Evolutionary conservation across 257 asterid species (phyloP).

Genomic region (Lycium ferocissimum): DNA sequence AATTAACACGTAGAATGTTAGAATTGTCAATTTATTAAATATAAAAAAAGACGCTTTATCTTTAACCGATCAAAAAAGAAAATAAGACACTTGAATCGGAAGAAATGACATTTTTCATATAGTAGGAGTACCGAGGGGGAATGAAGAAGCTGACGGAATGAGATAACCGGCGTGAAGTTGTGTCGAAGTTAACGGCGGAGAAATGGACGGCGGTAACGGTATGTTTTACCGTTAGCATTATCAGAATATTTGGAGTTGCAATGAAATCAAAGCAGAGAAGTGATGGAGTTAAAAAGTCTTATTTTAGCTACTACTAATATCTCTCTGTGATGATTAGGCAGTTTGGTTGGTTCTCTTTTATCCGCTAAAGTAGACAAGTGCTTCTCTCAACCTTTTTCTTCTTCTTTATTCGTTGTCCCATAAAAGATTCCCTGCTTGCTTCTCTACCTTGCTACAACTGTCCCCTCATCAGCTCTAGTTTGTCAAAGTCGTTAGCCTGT

Average conservation of each 20-base stretch:
- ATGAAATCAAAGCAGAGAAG: not conserved
- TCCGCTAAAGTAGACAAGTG: slow-evolving; percentile 24
- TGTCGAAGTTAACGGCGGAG: slow-evolving; percentile 48
- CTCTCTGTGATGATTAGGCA: slow-evolving; percentile 23
- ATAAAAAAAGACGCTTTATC: no score
- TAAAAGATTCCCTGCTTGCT: not conserved
- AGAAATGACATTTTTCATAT: no score
- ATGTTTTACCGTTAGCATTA: slow-evolving; percentile 70
- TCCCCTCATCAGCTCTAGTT: not conserved
- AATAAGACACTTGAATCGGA: no score
- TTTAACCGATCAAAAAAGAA: no score
- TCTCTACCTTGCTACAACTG: not conserved
- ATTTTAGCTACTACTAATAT: not conserved
- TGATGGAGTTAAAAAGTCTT: not conserved
- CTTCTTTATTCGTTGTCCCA: not conserved
- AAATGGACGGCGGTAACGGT: slow-evolving; percentile 56
- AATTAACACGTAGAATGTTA: no score
- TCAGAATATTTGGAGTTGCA: not conserved
- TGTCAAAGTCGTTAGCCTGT: no score
- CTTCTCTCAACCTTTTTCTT: not conserved
- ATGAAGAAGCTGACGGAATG: slow-evolving; percentile 53
- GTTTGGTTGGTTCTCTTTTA: slow-evolving; percentile 35
- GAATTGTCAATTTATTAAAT: no score
- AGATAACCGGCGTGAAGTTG: slow-evolving; percentile 45
- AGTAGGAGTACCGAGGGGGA: slow-evolving; percentile 53